A percentile compares a stretch with the other conserved stretches of the same genome.
These are phyloP conservation scores for Otatea glauca DNA, from an alignment of 176 grass and related monocot species.

Conservation along the genomic window DNA sequence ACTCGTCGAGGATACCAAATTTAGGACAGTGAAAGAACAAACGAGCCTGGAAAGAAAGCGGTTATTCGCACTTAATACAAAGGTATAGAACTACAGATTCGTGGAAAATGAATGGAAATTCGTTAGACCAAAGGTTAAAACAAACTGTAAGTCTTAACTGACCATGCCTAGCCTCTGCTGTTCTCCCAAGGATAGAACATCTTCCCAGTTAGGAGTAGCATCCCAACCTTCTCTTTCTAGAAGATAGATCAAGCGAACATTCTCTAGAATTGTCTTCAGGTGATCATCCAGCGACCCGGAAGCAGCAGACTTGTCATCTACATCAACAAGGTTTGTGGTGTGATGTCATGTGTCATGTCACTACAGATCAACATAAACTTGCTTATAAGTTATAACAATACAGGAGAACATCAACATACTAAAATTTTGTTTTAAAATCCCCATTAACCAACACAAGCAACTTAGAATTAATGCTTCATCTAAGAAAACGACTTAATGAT, in stretches of 20 bases:
- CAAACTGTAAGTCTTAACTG: conserved; percentile 33
- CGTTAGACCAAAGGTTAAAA: conserved; percentile 5
- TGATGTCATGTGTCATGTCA: not conserved
- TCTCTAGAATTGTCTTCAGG: conserved; percentile 87
- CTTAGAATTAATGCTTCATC: not conserved
- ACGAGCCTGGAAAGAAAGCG: conserved; percentile 71
- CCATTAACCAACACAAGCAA: conserved; percentile 16
- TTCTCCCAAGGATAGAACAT: conserved; percentile 92
- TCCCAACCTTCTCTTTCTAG: conserved; percentile 98
- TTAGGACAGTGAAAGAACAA: conserved; percentile 92
- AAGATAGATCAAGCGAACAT: conserved; percentile 92
- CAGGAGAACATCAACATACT: not conserved
- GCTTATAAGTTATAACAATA: conserved; percentile 7
- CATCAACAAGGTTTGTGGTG: conserved; percentile 25
- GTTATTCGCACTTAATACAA: conserved; percentile 4
- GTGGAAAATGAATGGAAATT: conserved; percentile 6
- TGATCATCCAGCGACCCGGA: conserved; percentile 61
- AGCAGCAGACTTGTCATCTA: conserved; percentile 54
- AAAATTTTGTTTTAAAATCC: not conserved
- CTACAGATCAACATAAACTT: conserved; percentile 18
- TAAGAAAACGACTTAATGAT: not conserved
- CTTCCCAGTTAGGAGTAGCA: conserved; percentile 94
- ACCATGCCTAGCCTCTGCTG: conserved; percentile 99
- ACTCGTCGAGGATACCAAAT: conserved; percentile 92
- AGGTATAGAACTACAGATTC: not conserved